phyloP scores from a whole-genome alignment of 768 basidiomycete genomes.

The Serendipita vermifera region DNA sequence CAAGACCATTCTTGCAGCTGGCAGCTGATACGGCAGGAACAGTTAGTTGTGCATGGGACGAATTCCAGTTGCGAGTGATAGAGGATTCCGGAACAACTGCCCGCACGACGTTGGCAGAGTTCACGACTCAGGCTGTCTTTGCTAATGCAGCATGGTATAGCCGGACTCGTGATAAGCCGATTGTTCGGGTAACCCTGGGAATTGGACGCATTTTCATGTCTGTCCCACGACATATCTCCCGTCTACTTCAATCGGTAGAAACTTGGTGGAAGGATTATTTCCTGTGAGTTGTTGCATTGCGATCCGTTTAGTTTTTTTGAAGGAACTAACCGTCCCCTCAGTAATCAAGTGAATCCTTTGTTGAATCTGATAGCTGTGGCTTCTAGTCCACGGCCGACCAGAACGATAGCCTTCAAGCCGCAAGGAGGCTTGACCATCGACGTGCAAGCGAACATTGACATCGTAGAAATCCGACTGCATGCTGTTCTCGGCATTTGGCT shows the following conservation, averaged over 20 bases:
- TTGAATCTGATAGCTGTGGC: not conserved
- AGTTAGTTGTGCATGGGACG: conserved; percentile 6
- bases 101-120: not conserved
- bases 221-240: not conserved
- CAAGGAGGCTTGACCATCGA: not conserved
- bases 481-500: conserved; percentile 8
- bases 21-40: not conserved
- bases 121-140: not conserved
- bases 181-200: not conserved
- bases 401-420: not conserved
- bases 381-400: not conserved
- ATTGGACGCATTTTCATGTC: not conserved
- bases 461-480: not conserved
- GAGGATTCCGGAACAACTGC: not conserved
- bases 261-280: conserved; percentile 8
- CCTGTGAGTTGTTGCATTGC: not conserved
- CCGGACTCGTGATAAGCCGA: conserved; percentile 1
- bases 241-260: conserved; percentile 1
- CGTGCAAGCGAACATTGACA: not conserved
- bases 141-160: conserved; percentile 5
- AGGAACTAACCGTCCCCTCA: not conserved
- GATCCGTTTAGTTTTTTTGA: not conserved
- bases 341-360: conserved; percentile 2
- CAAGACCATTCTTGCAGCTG: not conserved
- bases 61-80: not conserved